Evolutionary conservation across 768 basidiomycete genomes (phyloP).

Genomic region (Galerina marginata): DNA sequence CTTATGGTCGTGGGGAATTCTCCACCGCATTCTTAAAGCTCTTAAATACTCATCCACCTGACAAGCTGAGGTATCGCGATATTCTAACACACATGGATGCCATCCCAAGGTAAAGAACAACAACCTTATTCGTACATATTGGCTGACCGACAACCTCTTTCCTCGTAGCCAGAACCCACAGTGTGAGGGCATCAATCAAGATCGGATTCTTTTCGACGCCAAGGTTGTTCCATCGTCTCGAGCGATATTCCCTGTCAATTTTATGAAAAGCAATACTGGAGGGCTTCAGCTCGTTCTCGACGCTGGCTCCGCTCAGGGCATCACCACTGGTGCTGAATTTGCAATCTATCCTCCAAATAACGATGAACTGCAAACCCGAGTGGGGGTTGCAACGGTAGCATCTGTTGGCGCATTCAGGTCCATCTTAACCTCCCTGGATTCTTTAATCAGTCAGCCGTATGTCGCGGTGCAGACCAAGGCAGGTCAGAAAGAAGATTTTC

Average conservation of each 20-base stretch:
- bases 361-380: not conserved
- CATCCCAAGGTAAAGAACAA: no score
- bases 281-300: not conserved
- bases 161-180: no score
- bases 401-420: not conserved
- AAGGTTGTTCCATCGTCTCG: slow-evolving; percentile 1
- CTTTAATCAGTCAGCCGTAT: not conserved
- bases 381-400: not conserved
- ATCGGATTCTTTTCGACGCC: slow-evolving; percentile 13
- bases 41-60: no score
- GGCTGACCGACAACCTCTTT: slow-evolving; percentile 2
- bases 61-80: no score
- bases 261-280: not conserved
- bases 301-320: slow-evolving; percentile 18
- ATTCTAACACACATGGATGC: no score
- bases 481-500: slow-evolving; percentile 11
- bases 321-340: slow-evolving; percentile 14
- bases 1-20: no score
- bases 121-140: slow-evolving; percentile 3
- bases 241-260: not conserved
- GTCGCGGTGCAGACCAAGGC: slow-evolving; percentile 19
- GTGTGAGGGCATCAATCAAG: slow-evolving; percentile 8
- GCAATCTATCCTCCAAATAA: not conserved
- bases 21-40: no score
- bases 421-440: not conserved